These are phyloP conservation scores for Prinsepia uniflora DNA, from an alignment of 306 rosid genomes.

Conservation along the genomic window DNA sequence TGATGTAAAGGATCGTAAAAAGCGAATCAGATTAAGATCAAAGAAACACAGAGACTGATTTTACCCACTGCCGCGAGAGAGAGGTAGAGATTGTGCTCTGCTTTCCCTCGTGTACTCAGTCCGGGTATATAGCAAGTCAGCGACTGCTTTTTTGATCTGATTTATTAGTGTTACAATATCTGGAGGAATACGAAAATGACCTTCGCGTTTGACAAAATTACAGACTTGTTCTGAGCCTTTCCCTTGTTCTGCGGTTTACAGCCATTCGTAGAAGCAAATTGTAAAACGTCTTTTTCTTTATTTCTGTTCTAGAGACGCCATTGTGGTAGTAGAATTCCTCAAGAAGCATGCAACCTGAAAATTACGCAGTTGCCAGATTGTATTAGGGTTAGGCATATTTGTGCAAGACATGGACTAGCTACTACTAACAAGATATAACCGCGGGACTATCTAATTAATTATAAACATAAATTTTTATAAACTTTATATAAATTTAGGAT, in stretches of 20 bases:
- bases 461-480: no score
- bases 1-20: background rate
- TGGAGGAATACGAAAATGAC: background rate
- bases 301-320: no score
- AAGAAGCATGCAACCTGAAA: no score
- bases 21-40: constrained; percentile 4
- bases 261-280: background rate
- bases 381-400: no score
- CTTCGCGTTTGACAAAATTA: background rate
- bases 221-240: background rate
- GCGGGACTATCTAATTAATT: no score
- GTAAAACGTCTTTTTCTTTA: no score
- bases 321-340: no score
- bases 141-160: background rate
- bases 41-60: background rate
- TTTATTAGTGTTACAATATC: background rate
- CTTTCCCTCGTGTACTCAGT: background rate
- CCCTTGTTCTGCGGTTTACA: background rate
- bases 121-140: background rate
- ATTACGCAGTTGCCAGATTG: no score
- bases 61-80: constrained; percentile 23
- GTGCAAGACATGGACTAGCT: no score
- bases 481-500: no score
- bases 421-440: no score
- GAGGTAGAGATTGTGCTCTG: background rate